Evolutionary conservation across 1,284 basidiomycete genomes (phyloP).

Genomic region (Macrocybe sp.): DNA sequence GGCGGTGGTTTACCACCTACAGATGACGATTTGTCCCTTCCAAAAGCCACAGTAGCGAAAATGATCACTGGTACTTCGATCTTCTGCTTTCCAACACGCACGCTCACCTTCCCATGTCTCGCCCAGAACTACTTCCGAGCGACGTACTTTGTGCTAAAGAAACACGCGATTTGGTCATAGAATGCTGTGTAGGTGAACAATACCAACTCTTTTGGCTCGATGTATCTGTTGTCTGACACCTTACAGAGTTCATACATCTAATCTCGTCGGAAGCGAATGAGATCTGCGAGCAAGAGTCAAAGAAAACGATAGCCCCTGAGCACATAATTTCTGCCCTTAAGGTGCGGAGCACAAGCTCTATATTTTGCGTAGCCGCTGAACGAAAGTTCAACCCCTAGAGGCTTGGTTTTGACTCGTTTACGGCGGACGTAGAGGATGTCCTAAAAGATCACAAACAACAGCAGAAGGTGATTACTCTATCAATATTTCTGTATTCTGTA

Average conservation of each 20-base stretch:
- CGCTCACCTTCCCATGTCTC: slow-evolving; percentile 3
- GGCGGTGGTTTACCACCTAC: slow-evolving; percentile 51
- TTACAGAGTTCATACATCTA: slow-evolving; percentile 93
- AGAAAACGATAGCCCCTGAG: slow-evolving; percentile 99
- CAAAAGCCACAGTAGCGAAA: slow-evolving; percentile 97
- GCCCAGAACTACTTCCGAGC: slow-evolving; percentile 81
- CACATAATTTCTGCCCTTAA: slow-evolving; percentile 93
- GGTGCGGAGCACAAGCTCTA: slow-evolving; percentile 37
- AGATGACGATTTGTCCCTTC: slow-evolving; percentile 92
- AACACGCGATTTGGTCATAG: slow-evolving; percentile 93
- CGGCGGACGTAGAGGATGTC: slow-evolving; percentile 86
- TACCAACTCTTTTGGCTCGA: slow-evolving; percentile 4
- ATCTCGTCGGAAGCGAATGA: slow-evolving; percentile 98
- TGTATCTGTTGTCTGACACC: slow-evolving; percentile 10
- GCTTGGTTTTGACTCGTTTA: slow-evolving; percentile 87
- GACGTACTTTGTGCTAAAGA: slow-evolving; percentile 95
- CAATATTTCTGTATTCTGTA: background rate
- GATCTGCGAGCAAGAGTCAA: slow-evolving; percentile 96
- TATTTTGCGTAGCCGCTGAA: slow-evolving; percentile 3
- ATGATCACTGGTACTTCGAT: slow-evolving; percentile 79
- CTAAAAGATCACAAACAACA: slow-evolving; percentile 94
- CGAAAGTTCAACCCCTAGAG: slow-evolving; percentile 38
- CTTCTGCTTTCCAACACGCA: slow-evolving; percentile 7
- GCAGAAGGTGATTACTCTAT: slow-evolving; percentile 64
- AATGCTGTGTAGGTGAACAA: slow-evolving; percentile 94